Evolutionary conservation across 225 moss, liverwort and hornwort species (phyloP).

Genomic region (Straminergon stramineum): DNA sequence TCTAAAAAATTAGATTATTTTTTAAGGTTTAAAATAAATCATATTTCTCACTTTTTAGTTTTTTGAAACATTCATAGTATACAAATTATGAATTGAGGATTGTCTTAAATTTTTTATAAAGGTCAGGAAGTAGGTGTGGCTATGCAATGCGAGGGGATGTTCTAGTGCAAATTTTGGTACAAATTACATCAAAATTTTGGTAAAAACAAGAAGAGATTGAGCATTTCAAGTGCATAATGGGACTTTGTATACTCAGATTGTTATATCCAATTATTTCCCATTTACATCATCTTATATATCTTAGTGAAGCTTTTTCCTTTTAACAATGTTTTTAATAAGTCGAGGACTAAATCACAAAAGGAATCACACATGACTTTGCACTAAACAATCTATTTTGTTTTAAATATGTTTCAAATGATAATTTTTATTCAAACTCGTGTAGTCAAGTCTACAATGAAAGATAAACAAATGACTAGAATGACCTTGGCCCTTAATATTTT

Average conservation of each 20-base stretch:
- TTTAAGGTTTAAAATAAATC: background rate
- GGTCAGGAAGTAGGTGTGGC: background rate
- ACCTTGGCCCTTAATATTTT: background rate
- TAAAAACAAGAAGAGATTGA: background rate
- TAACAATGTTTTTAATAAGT: background rate
- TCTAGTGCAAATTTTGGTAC: background rate
- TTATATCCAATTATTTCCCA: background rate
- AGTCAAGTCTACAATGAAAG: background rate
- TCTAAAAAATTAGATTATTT: background rate
- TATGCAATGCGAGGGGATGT: background rate
- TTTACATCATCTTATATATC: background rate
- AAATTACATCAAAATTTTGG: background rate
- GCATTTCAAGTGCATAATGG: too few relatives aligned
- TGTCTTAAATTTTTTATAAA: too few relatives aligned
- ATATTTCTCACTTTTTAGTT: background rate
- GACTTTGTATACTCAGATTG: accelerated
- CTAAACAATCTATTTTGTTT: too few relatives aligned
- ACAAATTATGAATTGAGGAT: background rate
- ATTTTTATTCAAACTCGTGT: background rate
- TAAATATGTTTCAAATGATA: background rate
- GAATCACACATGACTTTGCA: too few relatives aligned
- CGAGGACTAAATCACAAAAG: background rate
- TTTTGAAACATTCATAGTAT: background rate
- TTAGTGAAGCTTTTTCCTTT: background rate
- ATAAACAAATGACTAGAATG: background rate